Base-by-base conservation (phyloP, 352 stramenopile genomes). In the Pythium guiyangense region DNA sequence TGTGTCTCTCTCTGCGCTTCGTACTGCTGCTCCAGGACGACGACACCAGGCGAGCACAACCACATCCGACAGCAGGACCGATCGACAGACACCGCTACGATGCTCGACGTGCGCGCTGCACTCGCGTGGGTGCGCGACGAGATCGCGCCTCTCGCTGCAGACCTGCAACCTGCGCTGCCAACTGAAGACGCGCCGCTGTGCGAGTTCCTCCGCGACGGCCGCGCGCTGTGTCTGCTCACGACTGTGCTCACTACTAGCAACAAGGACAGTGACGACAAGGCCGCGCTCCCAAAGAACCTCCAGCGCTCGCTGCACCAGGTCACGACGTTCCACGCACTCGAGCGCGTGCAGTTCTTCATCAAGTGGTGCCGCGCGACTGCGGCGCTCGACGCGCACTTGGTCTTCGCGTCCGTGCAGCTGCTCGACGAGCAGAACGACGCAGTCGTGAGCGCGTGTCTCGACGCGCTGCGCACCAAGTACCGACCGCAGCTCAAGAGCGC, bases 341-440 rank as follows among this genome's bases (percentile, higher is more conserved):
- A 94, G 56, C 80, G 84, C 54, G 73, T 94, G n/a, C 81, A 90
- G 60, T 90, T 87, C 61, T 94, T 92, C 59, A 84, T 94, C 67
- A 84, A 84, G 46, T 94, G 84, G 84, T 90, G 79, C 34, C 79
- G 84, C 54, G 52, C 67, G 6, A 61, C 66, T 26, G 77, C 66
- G 15, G 54, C 62, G 39, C 66, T 94, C 6, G 81, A 89, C 50
- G 84, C 90, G 57, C 73, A 90, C 48, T 55, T 81, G 42, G 70
- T 92, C 14, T 92, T 94, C 61, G 88, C 81, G 39, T 86, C 79
- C 1, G 81, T 90, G 37, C 81, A 94, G 54, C 60, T 94, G 44
- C 57, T 94, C 48, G 84, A 94, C 63, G 84, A 94, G 46, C 65
- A 77, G 35, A 90, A 94, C 59, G 73, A 84, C 40, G 67, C 63